Evolutionary conservation across 768 basidiomycete genomes (phyloP), one percentile per base, ranked within the genome.

Genomic region (Pleurotus salmoneostramineus): DNA sequence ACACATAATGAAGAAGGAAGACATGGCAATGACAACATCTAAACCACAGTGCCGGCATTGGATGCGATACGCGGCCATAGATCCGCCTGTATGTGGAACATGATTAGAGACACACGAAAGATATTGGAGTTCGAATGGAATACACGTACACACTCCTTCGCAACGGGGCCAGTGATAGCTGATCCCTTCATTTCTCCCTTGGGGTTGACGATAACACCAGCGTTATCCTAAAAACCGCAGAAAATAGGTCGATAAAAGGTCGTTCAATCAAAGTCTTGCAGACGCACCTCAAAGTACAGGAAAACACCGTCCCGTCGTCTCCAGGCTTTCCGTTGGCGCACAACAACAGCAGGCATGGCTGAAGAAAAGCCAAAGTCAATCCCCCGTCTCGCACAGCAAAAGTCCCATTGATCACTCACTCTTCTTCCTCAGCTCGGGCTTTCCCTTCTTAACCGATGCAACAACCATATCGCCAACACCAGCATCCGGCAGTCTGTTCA

Each of bases 101-200:
- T 55, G 40, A 55, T 6, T 11, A 17, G 36, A 57, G n/a, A n/a
- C 11, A 54, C 21, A 27, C n/a, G 46, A 34, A 50, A 42, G 32
- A 58, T 40, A 14, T 32, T 34, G 59, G 50, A 48, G 50, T 50
- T 33, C 34, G 50, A 34, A 43, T 14, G 60, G 10, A 2, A 6
- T 34, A 6, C 44, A 87, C 92, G 43, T 72, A 94, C 92, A 71
- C 97, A 98, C 93, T 98, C 96, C 86, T 98, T 99, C 78, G 96
- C 97, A 61, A 99, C 93, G 42, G 94, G 95, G 58, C 94, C 94
- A 36, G 94, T 92, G 71, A 97, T 96, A 60, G 93, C 92, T 54
- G 93, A 95, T 50, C 96, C 96, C 83, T 99, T 99, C 97, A 99
- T 99, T 81, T 99, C 97, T 68, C 96, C 96, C 83, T 98, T 98